Conservation (phyloP, 257 asterid species). For the Penstemon newberryi region DNA sequence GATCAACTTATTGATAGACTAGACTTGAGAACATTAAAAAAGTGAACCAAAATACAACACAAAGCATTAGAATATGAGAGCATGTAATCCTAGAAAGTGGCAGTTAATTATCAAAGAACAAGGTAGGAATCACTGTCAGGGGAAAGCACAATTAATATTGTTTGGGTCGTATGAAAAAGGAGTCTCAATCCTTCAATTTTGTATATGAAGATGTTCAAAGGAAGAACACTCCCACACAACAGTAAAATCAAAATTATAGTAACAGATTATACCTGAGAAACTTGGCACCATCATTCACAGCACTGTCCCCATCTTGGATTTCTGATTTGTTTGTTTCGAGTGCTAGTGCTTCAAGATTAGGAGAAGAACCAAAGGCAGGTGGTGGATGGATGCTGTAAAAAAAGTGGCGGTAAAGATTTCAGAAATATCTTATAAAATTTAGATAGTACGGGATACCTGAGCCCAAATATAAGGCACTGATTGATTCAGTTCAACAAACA, state of each 20-base stretch:
- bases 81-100: constrained; percentile 1
- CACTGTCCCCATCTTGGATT: constrained; percentile 56
- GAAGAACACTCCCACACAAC: constrained; percentile 20
- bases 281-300: constrained; percentile 39
- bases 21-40: constrained; percentile 7
- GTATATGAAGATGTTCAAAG: constrained; percentile 12
- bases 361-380: constrained; percentile 98
- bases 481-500: constrained; percentile 1
- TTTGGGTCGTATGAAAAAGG: neutral
- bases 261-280: constrained; percentile 54
- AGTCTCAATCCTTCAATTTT: constrained; percentile 3
- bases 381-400: constrained; percentile 87
- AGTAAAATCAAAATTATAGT: constrained; percentile 18
- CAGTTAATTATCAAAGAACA: constrained; percentile 20
- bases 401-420: constrained; percentile 27
- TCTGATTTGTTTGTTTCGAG: constrained; percentile 64
- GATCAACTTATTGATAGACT: neutral
- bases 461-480: constrained; percentile 3
- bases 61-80: constrained; percentile 8
- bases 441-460: constrained; percentile 14
- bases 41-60: constrained; percentile 7
- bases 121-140: constrained; percentile 2
- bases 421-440: constrained; percentile 18
- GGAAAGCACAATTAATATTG: neutral
- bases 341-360: constrained; percentile 96